Conservation (phyloP, 2,329 filamentous ascomycete species). For the Colletotrichum sp. region DNA sequence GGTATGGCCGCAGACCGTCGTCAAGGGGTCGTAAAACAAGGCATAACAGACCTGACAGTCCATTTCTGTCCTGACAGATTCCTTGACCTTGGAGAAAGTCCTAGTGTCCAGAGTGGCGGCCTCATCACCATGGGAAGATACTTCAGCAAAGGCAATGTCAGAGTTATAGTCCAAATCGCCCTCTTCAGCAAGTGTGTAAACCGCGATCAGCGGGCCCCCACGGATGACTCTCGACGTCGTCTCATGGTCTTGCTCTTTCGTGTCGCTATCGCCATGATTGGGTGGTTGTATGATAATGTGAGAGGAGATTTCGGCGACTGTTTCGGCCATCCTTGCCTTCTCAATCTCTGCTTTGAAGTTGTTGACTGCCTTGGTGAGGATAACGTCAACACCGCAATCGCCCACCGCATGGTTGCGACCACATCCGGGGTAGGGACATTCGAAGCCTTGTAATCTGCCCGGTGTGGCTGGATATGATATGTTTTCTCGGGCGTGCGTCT, state of each 20-base stretch:
- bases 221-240: slow-evolving; percentile 41
- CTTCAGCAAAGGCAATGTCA: slow-evolving; percentile 56
- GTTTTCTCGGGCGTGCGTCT: slow-evolving; percentile 66
- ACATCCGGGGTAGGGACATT: slow-evolving; percentile 75
- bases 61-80: slow-evolving; percentile 70
- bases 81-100: slow-evolving; percentile 61
- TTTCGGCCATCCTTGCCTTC: slow-evolving; percentile 36
- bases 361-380: slow-evolving; percentile 73
- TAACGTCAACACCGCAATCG: slow-evolving; percentile 81
- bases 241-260: slow-evolving; percentile 42
- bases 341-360: slow-evolving; percentile 61
- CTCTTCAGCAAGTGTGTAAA: slow-evolving; percentile 68
- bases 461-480: slow-evolving; percentile 79
- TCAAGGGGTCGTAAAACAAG: slow-evolving; percentile 81
- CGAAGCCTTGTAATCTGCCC: slow-evolving; percentile 71
- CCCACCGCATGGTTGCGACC: slow-evolving; percentile 73
- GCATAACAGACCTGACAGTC: slow-evolving; percentile 91
- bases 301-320: slow-evolving; percentile 42
- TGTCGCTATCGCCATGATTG: slow-evolving; percentile 24
- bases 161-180: slow-evolving; percentile 63
- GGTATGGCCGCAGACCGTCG: slow-evolving; percentile 86
- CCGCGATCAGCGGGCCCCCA: slow-evolving; percentile 67
- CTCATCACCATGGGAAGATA: slow-evolving; percentile 26
- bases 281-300: slow-evolving; percentile 31
- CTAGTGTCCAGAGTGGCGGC: slow-evolving; percentile 31